Evolutionary conservation across 768 basidiomycete species (phyloP).

Genomic region (Scleroderma citrinum): DNA sequence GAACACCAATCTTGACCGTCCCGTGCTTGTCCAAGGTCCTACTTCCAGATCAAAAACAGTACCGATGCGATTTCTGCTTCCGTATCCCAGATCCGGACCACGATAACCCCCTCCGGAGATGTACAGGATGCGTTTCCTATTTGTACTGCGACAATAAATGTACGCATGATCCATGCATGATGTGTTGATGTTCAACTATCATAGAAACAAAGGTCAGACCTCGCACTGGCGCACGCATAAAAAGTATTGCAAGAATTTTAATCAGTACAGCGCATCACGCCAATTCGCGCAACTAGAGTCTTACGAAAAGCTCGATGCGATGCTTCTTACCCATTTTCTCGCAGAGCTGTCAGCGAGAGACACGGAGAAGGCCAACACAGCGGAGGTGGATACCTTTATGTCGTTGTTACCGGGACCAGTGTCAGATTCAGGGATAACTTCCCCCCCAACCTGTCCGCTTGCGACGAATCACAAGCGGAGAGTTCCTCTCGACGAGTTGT

Average conservation of each 20-base stretch:
- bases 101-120: conserved; percentile 43
- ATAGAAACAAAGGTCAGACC: conserved; percentile 50
- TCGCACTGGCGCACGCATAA: conserved; percentile 63
- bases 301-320: conserved; percentile 54
- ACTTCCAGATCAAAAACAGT: conserved; percentile 51
- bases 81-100: conserved; percentile 22
- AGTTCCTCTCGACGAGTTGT: conserved; percentile 28
- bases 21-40: conserved; percentile 44
- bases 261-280: conserved; percentile 39
- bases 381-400: conserved; percentile 32
- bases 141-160: conserved; percentile 70
- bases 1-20: conserved; percentile 44
- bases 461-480: conserved; percentile 23
- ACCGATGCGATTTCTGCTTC: conserved; percentile 64
- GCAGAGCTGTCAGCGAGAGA: conserved; percentile 30
- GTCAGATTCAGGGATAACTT: conserved; percentile 7
- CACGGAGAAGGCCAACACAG: conserved; percentile 13
- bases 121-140: conserved; percentile 61
- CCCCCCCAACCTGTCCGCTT: conserved; percentile 30
- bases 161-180: conserved; percentile 29
- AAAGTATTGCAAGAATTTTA: conserved; percentile 58
- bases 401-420: conserved; percentile 42
- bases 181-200: neutral
- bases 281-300: conserved; percentile 43
- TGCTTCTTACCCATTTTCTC: conserved; percentile 59